Evolutionary conservation across 2,329 filamentous ascomycete species (phyloP), one percentile per base, ranked within the genome.

Genomic region (Colletotrichum graminicola): DNA sequence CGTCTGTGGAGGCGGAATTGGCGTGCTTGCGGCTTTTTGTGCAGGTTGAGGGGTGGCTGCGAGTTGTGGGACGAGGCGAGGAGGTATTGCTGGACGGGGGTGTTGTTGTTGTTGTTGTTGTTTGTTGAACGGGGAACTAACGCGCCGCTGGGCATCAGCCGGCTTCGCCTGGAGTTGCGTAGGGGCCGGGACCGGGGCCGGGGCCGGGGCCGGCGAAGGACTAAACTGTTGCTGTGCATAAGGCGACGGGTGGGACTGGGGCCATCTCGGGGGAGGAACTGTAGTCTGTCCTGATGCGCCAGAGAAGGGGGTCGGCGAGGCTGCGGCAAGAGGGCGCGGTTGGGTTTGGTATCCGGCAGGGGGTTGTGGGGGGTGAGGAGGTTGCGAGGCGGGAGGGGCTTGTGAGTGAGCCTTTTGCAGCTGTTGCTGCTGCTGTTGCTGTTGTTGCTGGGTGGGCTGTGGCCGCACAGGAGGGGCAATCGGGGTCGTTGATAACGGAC

Each of bases 31-130:
- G 36, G 75, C 68, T 36, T 78, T 78, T 59, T 79, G 82, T 12
- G 76, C 71, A n/a, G 78, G 80, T 1, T 73, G 71, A 26, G 78
- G 77, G 16, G 81, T 79, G 62, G 76, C 77, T 36, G 81, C 75
- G 23, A 79, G 78, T 69, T 83, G 82, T n/a, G 82, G 79, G 66
- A 81, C 82, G 54, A 84, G 80, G 70, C 82, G 81, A 49, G 82
- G 80, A n/a, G 82, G 80, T 45, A 84, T 80, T 5, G 82, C 80
- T 47, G 81, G 80, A 52, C 78, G 77, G 10, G 79, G 79, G 8
- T 75, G 76, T 62, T 29, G 29, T 4, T 83, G 81, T n/a, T 75
- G 76, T 62, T 29, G 29, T 4, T 83, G 81, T n/a, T 83, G 81
- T 23, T 75, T 74, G 45, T 74, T 74, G 63, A 81, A 78, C 2